Conservation (phyloP, 1,284 basidiomycete species). For the Trametes sp. region DNA sequence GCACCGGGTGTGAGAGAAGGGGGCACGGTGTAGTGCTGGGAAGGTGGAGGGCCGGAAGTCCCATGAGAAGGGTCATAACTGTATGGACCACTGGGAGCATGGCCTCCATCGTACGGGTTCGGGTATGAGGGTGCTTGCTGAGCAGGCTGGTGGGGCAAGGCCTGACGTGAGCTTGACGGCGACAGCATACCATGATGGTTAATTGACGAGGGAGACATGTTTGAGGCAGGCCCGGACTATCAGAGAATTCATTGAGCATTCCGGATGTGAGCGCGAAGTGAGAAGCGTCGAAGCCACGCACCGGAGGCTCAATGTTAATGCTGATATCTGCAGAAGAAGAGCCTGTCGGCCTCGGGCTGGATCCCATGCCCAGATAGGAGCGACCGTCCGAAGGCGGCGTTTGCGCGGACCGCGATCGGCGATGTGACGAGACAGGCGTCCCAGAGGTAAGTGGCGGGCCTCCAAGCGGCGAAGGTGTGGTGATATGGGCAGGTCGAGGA, state of each 20-base stretch:
- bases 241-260: conserved; percentile 12
- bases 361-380: conserved; percentile 19
- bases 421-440: conserved; percentile 24
- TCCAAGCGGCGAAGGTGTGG: conserved; percentile 27
- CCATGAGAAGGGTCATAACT: conserved; percentile 13
- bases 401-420: conserved; percentile 33
- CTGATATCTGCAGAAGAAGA: conserved; percentile 30
- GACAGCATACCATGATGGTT: conserved; percentile 33
- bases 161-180: conserved; percentile 25
- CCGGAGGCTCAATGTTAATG: conserved; percentile 38
- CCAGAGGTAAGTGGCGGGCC: conserved; percentile 20
- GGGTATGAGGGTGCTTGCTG: conserved; percentile 21
- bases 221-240: conserved; percentile 36
- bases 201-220: conserved; percentile 26
- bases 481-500: conserved; percentile 23
- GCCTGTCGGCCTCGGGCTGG: conserved; percentile 18
- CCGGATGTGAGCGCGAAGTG: neutral
- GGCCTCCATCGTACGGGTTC: conserved; percentile 10
- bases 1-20: conserved; percentile 32
- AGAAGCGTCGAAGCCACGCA: conserved; percentile 20
- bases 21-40: conserved; percentile 26
- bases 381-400: conserved; percentile 28
- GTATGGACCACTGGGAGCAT: conserved; percentile 3
- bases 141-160: conserved; percentile 20
- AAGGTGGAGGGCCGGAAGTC: conserved; percentile 9